These are phyloP conservation scores for Davidsoniella virescens DNA, from an alignment of 2,329 filamentous ascomycete genomes.

Conservation along the genomic window DNA sequence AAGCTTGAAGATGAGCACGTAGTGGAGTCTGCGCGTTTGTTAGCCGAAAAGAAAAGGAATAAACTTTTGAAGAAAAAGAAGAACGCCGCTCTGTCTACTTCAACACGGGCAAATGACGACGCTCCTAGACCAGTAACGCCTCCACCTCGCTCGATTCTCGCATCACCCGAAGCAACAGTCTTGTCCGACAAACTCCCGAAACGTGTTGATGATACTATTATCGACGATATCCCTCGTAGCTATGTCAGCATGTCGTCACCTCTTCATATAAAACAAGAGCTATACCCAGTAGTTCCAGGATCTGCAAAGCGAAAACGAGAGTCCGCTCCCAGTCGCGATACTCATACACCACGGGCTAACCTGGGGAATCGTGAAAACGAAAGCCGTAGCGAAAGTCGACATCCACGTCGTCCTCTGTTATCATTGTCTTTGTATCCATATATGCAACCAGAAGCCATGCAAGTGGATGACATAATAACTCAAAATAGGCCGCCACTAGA, in stretches of 20 bases:
- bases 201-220: background rate
- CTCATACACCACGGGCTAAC: no score
- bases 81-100: conserved; percentile 14
- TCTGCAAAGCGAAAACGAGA: conserved; percentile 1
- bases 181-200: background rate
- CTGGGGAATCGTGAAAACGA: no score
- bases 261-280: background rate
- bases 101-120: background rate
- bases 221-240: background rate
- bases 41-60: conserved; percentile 23
- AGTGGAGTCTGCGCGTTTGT: conserved; percentile 19
- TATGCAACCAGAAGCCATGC: background rate
- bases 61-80: conserved; percentile 20
- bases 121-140: no score
- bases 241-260: conserved; percentile 6
- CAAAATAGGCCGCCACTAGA: background rate
- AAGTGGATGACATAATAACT: background rate
- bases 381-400: no score
- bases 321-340: background rate
- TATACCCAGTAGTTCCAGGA: background rate
- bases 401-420: background rate
- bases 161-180: background rate
- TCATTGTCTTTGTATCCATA: background rate
- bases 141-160: no score
- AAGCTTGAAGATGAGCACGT: conserved; percentile 29